Evolutionary conservation across 352 stramenopile species (phyloP), one percentile per base, ranked within the genome.

Genomic region (Lagenidium giganteum): DNA sequence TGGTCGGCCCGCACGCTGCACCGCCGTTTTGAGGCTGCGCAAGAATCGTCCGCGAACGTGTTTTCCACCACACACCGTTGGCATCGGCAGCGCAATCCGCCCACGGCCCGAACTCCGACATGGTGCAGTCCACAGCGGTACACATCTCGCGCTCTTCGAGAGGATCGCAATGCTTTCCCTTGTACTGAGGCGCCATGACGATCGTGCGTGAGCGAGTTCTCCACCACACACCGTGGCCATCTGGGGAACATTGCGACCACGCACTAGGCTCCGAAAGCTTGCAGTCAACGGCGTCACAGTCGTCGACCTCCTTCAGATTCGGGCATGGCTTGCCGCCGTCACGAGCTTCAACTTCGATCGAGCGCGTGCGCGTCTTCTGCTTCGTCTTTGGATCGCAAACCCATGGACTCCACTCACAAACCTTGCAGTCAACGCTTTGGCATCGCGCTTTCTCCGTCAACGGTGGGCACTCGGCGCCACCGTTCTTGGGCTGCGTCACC

Each of bases 191-290:
- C 0, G 47, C 7, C 0, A 43, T 61, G 17, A 55, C 26, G 14
- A 82, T 31, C 0, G 49, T 49, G 4, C 71, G 71, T 2, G 46
- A 42, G 1, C 63, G 63, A 2, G 48, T 82, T 51, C 73, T 67
- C 25, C 55, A 44, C 29, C 39, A 39, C 33, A 67, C 72, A 2
- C 70, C 63, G 25, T 56, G 64, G 5, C 63, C 59, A 31, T 61
- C 51, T 42, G 60, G 68, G 4, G n/a, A 23, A 28, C 77, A 83
- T 6, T 56, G 54, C 5, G 67, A 79, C 72, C 73, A 89, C 20
- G 20, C 42, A 3, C 46, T 57, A 67, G 67, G 87, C 3, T 54
- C 18, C 7, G 56, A 57, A 26, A 90, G 61, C 1, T 50, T 61
- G 34, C 77, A 90, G 26, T 79, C 37, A 25, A 81, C 53, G 7